Evolutionary conservation across 1,139 yeast genomes (phyloP).

Genomic region (Kodamaea alishanica): DNA sequence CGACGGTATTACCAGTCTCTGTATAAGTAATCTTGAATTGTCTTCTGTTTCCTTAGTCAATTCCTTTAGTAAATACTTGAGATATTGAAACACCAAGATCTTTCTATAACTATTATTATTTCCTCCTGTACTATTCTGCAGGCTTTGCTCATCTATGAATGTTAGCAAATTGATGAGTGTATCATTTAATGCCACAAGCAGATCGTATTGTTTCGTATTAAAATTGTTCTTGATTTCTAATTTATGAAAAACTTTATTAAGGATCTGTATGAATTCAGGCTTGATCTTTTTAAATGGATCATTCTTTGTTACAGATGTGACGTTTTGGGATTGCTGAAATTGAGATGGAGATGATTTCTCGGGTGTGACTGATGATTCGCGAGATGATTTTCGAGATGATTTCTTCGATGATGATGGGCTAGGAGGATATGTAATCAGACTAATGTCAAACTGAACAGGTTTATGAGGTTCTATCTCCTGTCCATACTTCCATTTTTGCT

Average conservation of each 20-base stretch:
- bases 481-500: constrained; percentile 30
- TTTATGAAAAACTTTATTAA: constrained; percentile 36
- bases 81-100: constrained; percentile 36
- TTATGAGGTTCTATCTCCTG: constrained; percentile 12
- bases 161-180: constrained; percentile 26
- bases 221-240: constrained; percentile 31
- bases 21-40: constrained; percentile 19
- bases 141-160: constrained; percentile 14
- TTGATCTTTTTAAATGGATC: constrained; percentile 24
- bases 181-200: constrained; percentile 32
- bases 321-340: background rate
- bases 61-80: constrained; percentile 42
- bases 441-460: constrained; percentile 36
- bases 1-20: constrained; percentile 37
- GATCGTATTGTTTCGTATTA: constrained; percentile 37
- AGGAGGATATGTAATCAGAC: constrained; percentile 25
- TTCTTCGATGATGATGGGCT: constrained; percentile 14
- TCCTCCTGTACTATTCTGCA: constrained; percentile 15
- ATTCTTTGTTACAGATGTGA: constrained; percentile 16
- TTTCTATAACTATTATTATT: constrained; percentile 20
- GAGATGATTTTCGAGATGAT: constrained; percentile 13
- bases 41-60: constrained; percentile 21
- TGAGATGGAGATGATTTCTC: constrained; percentile 3
- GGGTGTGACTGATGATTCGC: constrained; percentile 10
- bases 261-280: constrained; percentile 31